A percentile compares a stretch with the other conserved stretches of the same genome.
Evolutionary conservation across 768 basidiomycete species (phyloP).

Genomic region (Heimioporus sp.): DNA sequence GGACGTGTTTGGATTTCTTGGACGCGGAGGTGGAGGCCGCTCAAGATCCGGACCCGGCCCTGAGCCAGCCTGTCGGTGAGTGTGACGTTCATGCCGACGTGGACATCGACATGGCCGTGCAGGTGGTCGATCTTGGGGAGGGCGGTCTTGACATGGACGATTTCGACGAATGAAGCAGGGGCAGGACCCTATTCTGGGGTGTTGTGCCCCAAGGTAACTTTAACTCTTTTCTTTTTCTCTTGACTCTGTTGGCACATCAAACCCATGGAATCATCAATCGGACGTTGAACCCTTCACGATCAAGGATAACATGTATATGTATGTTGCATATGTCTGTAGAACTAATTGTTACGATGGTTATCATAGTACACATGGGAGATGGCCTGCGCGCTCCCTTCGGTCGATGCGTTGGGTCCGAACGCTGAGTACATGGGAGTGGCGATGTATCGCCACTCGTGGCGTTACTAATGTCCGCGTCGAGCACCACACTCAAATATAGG

Average conservation of each 20-base stretch:
- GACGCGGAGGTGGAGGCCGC: slow-evolving; percentile 15
- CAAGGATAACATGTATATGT: neutral
- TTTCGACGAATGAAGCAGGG: slow-evolving; percentile 19
- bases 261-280: neutral
- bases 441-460: too few species aligned
- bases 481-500: too few species aligned
- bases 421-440: too few species aligned
- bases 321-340: too few species aligned
- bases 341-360: too few species aligned
- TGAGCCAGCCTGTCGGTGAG: neutral
- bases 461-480: too few species aligned
- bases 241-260: too few species aligned
- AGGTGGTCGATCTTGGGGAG: slow-evolving; percentile 16
- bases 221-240: neutral
- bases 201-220: too few species aligned
- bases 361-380: too few species aligned
- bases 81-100: slow-evolving; percentile 2
- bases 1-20: slow-evolving; percentile 63
- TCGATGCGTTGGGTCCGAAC: too few species aligned
- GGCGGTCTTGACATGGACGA: slow-evolving; percentile 22
- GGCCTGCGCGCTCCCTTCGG: too few species aligned
- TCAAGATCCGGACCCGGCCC: too few species aligned
- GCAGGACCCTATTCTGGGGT: neutral
- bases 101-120: slow-evolving; percentile 20
- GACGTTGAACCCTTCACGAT: slow-evolving; percentile 10